Conservation (phyloP, 1,284 basidiomycete species). For the Mrakiaceae sp. region DNA sequence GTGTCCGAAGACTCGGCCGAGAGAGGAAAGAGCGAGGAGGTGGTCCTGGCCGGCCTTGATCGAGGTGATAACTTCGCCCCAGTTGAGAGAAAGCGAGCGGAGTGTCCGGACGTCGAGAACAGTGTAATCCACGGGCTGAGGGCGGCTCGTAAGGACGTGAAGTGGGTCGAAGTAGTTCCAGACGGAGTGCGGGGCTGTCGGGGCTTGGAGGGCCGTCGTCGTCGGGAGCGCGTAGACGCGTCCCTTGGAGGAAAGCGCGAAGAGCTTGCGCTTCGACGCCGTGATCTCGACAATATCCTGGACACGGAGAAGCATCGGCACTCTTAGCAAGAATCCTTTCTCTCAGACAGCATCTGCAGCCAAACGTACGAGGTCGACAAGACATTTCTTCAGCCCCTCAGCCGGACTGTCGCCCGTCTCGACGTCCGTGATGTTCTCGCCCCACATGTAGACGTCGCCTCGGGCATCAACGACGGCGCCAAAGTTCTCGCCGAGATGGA, state of each 20-base stretch:
- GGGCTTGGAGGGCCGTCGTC: slow-evolving; percentile 31
- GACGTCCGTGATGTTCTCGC: slow-evolving; percentile 40
- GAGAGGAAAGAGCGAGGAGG: slow-evolving; percentile 69
- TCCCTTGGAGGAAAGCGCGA: slow-evolving; percentile 57
- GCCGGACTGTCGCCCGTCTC: slow-evolving; percentile 27
- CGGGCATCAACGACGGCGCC: slow-evolving; percentile 72
- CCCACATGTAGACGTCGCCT: slow-evolving; percentile 87
- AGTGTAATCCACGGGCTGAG: neutral
- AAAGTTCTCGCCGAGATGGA: slow-evolving; percentile 60
- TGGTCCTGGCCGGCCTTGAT: slow-evolving; percentile 69
- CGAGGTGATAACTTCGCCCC: slow-evolving; percentile 46
- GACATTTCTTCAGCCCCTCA: slow-evolving; percentile 29
- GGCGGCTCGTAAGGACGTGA: slow-evolving; percentile 18
- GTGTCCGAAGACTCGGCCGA: slow-evolving; percentile 68
- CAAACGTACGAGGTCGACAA: slow-evolving; percentile 56
- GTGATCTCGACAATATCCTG: slow-evolving; percentile 36
- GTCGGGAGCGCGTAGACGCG: slow-evolving; percentile 58
- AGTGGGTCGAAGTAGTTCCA: slow-evolving; percentile 21
- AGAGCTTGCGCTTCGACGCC: slow-evolving; percentile 41
- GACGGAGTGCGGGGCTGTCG: slow-evolving; percentile 23
- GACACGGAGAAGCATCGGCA: no score
- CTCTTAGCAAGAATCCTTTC: no score
- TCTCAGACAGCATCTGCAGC: neutral
- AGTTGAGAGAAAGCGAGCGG: neutral
- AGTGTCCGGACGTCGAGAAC: neutral